phyloP scores from a whole-genome alignment of 2,329 filamentous ascomycete genomes.

The Dothiorella sarmentorum region DNA sequence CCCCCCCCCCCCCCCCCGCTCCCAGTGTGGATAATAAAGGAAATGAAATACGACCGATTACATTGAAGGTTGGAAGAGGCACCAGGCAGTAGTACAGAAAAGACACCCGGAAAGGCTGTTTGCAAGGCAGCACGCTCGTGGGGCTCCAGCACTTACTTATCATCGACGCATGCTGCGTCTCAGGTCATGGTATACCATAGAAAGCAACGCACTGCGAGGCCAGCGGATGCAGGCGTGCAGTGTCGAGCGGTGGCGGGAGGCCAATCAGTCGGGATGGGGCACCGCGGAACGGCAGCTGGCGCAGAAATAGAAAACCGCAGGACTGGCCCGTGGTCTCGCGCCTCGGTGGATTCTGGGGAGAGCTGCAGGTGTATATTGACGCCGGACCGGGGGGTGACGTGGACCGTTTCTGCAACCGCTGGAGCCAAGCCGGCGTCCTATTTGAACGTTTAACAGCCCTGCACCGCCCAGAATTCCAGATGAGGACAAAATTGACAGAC shows the following conservation, averaged over 20 bases:
- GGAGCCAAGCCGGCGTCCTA: slow-evolving; percentile 14
- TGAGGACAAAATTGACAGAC: not conserved
- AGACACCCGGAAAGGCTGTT: not conserved
- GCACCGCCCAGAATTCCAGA: slow-evolving; percentile 1
- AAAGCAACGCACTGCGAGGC: slow-evolving; percentile 9
- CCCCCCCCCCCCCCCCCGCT: no score
- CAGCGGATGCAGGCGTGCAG: slow-evolving; percentile 13
- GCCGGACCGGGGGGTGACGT: slow-evolving; percentile 34
- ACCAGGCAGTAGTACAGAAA: slow-evolving; percentile 8
- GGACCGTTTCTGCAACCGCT: slow-evolving; percentile 20
- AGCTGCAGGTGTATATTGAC: slow-evolving; percentile 21
- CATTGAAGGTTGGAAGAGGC: slow-evolving; percentile 2
- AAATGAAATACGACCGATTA: slow-evolving; percentile 10
- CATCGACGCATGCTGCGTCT: slow-evolving; percentile 14
- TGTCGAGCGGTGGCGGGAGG: slow-evolving; percentile 10
- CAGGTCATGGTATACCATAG: slow-evolving; percentile 3
- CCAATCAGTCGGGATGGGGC: slow-evolving; percentile 16
- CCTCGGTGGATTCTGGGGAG: slow-evolving; percentile 20
- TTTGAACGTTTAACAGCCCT: slow-evolving; percentile 13
- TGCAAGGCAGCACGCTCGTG: slow-evolving; percentile 2
- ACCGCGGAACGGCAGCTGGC: slow-evolving; percentile 8
- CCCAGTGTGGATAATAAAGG: not conserved
- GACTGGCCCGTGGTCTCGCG: not conserved
- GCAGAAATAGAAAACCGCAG: slow-evolving; percentile 9
- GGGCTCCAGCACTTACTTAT: slow-evolving; percentile 19